Evolutionary conservation across 495 filamentous ascomycete genomes (phyloP), one percentile per base, ranked within the genome.

Genomic region (Astrothelium macrocarpum): DNA sequence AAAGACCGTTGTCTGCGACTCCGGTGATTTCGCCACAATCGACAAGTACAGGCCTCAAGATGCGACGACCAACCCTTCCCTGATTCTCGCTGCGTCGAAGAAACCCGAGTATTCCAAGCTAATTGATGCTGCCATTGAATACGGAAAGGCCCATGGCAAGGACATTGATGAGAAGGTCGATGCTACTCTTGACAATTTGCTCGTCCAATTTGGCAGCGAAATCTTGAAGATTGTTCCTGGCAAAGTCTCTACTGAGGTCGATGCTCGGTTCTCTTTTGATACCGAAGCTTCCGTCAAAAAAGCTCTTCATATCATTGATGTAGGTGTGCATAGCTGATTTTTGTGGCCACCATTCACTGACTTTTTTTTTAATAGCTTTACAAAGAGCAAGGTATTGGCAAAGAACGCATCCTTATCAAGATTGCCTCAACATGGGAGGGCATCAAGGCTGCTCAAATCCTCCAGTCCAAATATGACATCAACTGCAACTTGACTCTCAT

Each of bases 21-120:
- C 91, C 76, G 94, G 92, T 86, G 88, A 87, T 71, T 77, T 78
- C 65, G 74, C 79, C 85, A 90, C 92, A 73, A 99, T 99, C 77
- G 91, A 82, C 83, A 97, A 99, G 82, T 99, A 99, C 85, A 94
- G 96, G 85, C 94, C 94, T 62, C 92, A 97, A 85, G 94, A 99
- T 88, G 94, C 92, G 71, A 97, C 92, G 73, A 99, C 94, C 77
- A 99, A 99, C 83, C 94, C 94, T 43, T 97, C 94, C 66, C 82
- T 99, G 72, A 97, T 99, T 78, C 85, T 99, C 74, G 91, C 90
- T 70, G 94, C 94, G 63, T 90, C 95, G 75, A 96, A 99, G 85
- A 99, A 97, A 85, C 74, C 88, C 73, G 92, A 96, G 76, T 99
- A 99, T 75, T 91, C 91, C 71, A 84, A 85, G 71, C 81, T 99